Conservation (phyloP, 2,329 filamentous ascomycete species). For the Camptophora hylomeconis region DNA sequence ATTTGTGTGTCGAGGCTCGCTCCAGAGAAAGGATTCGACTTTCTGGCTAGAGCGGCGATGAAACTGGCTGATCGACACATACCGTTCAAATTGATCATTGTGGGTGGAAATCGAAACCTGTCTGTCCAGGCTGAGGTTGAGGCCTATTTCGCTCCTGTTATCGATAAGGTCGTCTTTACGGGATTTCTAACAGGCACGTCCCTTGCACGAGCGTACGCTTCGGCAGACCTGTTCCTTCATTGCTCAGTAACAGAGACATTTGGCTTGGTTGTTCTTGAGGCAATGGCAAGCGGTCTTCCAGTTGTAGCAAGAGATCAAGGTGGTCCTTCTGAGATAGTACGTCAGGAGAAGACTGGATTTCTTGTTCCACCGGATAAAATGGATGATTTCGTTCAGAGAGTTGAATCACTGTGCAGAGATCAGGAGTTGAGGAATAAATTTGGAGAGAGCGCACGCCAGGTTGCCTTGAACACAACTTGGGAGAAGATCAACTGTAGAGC, state of each 20-base stretch:
- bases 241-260: conserved; percentile 62
- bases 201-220: conserved; percentile 54
- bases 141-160: conserved; percentile 42
- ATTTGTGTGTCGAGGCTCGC: conserved; percentile 55
- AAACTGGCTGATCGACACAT: conserved; percentile 41
- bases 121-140: conserved; percentile 50
- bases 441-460: conserved; percentile 35
- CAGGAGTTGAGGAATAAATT: conserved; percentile 32
- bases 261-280: conserved; percentile 56
- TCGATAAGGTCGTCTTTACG: conserved; percentile 50
- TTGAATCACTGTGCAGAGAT: conserved; percentile 38
- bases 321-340: conserved; percentile 55
- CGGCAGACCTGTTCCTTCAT: conserved; percentile 57
- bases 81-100: conserved; percentile 51
- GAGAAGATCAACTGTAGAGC: conserved; percentile 60
- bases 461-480: conserved; percentile 55
- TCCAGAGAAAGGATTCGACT: conserved; percentile 59
- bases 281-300: conserved; percentile 57
- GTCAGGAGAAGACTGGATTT: conserved; percentile 46
- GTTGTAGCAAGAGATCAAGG: conserved; percentile 58
- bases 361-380: conserved; percentile 48
- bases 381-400: conserved; percentile 42
- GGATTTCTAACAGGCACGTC: conserved; percentile 50
- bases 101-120: conserved; percentile 54
- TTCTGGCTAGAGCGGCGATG: conserved; percentile 44